These are phyloP conservation scores for Adansonia gregorii DNA, from an alignment of 441 rosid species.

Conservation along the genomic window DNA sequence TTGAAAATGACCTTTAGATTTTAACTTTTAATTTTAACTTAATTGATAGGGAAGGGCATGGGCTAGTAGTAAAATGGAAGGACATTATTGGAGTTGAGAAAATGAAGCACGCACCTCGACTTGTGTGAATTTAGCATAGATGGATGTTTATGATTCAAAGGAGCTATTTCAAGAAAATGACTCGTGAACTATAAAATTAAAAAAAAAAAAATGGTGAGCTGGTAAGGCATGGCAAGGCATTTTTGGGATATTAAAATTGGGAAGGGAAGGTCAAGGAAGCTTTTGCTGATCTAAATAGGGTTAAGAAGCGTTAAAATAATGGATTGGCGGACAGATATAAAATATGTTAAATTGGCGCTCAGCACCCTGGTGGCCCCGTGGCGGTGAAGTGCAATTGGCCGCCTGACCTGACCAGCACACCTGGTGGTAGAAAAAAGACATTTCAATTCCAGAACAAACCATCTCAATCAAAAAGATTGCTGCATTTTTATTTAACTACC, in stretches of 20 bases:
- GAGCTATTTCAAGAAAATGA: background rate
- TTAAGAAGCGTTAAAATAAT: background rate
- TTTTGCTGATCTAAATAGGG: slow-evolving; percentile 32
- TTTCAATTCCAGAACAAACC: too few relatives aligned
- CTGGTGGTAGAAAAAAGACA: too few relatives aligned
- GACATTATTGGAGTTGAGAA: background rate
- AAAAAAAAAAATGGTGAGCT: background rate
- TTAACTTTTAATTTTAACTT: background rate
- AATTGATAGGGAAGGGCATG: too few relatives aligned
- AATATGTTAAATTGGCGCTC: too few relatives aligned
- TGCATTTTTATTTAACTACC: too few relatives aligned
- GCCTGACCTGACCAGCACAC: too few relatives aligned
- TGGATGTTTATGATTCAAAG: too few relatives aligned
- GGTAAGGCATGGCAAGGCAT: background rate
- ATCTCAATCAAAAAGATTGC: too few relatives aligned
- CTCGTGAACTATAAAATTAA: background rate
- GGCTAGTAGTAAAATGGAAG: background rate
- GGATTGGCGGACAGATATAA: background rate
- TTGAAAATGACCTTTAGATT: background rate
- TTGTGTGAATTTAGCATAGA: background rate
- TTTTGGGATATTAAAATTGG: background rate
- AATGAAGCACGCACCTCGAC: background rate
- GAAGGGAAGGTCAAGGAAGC: slow-evolving; percentile 7
- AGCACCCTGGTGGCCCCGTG: too few relatives aligned
- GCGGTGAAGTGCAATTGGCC: too few relatives aligned